Conservation (phyloP, 495 filamentous ascomycete species). For the Aeminium ludgeri region DNA sequence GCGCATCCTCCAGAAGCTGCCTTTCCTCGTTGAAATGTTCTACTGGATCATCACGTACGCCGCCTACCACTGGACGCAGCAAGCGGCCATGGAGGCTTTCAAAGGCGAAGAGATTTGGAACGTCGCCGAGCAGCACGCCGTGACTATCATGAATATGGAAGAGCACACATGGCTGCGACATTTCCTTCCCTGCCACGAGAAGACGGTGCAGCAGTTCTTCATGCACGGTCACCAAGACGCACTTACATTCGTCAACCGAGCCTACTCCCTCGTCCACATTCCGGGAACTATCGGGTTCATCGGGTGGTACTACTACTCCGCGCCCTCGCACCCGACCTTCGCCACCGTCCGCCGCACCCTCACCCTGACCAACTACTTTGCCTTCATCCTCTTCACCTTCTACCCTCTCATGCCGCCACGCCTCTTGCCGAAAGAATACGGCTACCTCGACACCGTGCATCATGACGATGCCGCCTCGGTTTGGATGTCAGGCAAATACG, state of each 20-base stretch:
- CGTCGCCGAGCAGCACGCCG: slow-evolving; percentile 39
- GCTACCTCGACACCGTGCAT: slow-evolving; percentile 65
- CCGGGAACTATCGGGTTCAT: slow-evolving; percentile 45
- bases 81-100: slow-evolving; percentile 1
- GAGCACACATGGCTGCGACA: slow-evolving; percentile 31
- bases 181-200: slow-evolving; percentile 19
- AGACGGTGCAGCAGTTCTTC: slow-evolving; percentile 22
- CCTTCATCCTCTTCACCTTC: slow-evolving; percentile 59
- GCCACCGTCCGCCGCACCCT: slow-evolving; percentile 47
- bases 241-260: slow-evolving; percentile 37
- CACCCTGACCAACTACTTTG: slow-evolving; percentile 57
- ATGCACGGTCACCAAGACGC: slow-evolving; percentile 17
- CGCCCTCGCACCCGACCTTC: slow-evolving; percentile 7
- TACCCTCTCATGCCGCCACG: slow-evolving; percentile 75
- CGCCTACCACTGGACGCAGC: slow-evolving; percentile 25
- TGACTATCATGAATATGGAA: slow-evolving; percentile 39
- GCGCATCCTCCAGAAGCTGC: slow-evolving; percentile 47
- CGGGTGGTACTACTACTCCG: slow-evolving; percentile 15
- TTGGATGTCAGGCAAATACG: slow-evolving; percentile 56
- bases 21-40: slow-evolving; percentile 65
- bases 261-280: slow-evolving; percentile 70
- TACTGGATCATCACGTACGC: slow-evolving; percentile 62
- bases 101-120: slow-evolving; percentile 24
- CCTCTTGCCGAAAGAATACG: slow-evolving; percentile 44
- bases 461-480: slow-evolving; percentile 45